Base-by-base conservation (phyloP, 2,329 filamentous ascomycete species). In the Aspergillus chevalieri region DNA sequence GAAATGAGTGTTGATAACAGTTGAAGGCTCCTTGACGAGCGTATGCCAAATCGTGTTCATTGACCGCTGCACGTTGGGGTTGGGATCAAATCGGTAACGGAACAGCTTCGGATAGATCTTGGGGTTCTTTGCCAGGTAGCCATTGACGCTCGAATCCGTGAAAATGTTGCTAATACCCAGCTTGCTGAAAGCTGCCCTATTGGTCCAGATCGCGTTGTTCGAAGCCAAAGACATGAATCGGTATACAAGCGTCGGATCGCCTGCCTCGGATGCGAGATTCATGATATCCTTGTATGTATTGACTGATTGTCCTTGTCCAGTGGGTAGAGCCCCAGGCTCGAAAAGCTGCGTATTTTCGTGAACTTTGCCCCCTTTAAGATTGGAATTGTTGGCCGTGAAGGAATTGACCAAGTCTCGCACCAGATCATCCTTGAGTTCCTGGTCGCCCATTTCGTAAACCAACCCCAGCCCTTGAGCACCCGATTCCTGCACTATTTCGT, bases 21-120 rank as follows among this genome's bases (percentile, higher is more conserved):
- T 77, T 15, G 82, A 84, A 1, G 89, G 81, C 59, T 97, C 90
- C 64, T 94, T 95, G 47, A 97, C 90, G n/a, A 98, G 74, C 0
- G 92, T 86, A 61, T 87, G 91, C 93, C 93, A 98, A 57, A 98
- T 97, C 54, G 94, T 89, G 50, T 95, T 91, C 93, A 98, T 98
- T 0, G 92, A 95, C 44, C 84, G 80, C 65, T 92, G 89, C 10
- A 97, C 93, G 56, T 95, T 95, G 2, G 84, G 79, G 63, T 96
- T 97, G 0, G 93, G 93, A 67, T 98, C 93, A 53, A 97, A 97
- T 45, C 90, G 80, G 69, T 97, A 98, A 44, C 93, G 82, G 70
- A 86, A 98, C 2, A 98, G 80, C 71, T 96, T 97, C 0, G 91
- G 89, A 61, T 96, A 97, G 14, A 98, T 80, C 66, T 95, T 96